A percentile compares a stretch with the other conserved stretches of the same genome.
Evolutionary conservation across 768 basidiomycete species (phyloP).

Genomic region (Hericium alpestre): DNA sequence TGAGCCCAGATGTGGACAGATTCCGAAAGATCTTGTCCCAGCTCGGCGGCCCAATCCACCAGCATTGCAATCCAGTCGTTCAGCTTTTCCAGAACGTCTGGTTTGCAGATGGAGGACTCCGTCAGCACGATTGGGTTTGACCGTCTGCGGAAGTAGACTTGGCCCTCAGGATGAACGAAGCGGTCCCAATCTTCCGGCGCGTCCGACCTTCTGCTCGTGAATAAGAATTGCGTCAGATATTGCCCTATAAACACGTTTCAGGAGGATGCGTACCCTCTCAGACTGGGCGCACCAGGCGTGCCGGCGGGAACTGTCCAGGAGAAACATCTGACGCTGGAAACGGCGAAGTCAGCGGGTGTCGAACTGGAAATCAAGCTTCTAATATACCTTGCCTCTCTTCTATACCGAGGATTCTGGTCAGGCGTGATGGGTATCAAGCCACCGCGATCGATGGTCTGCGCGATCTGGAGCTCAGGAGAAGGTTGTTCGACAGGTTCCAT

Average conservation of each 20-base stretch:
- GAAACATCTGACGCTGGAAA: not conserved
- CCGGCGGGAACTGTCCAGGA: not conserved
- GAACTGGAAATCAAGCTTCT: not conserved
- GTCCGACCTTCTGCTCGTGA: not conserved
- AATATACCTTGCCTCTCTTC: not conserved
- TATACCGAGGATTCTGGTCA: too few species aligned
- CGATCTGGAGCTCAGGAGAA: too few species aligned
- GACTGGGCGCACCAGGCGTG: not conserved
- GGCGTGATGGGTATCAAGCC: too few species aligned
- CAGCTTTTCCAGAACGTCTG: not conserved
- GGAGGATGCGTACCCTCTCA: not conserved
- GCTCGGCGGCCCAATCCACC: not conserved
- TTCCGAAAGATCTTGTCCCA: not conserved
- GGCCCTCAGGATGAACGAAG: slow-evolving; percentile 1
- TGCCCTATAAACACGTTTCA: not conserved
- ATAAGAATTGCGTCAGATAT: not conserved
- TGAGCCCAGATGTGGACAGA: not conserved
- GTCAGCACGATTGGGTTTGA: not conserved
- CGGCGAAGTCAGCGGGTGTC: not conserved
- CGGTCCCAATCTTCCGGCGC: not conserved
- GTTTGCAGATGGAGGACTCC: not conserved
- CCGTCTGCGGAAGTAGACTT: not conserved
- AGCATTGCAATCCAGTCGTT: not conserved
- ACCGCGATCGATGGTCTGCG: too few species aligned
- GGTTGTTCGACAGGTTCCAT: too few species aligned